Base-by-base conservation (phyloP, 164 flowering plant genomes). In the Stephania japonica region DNA sequence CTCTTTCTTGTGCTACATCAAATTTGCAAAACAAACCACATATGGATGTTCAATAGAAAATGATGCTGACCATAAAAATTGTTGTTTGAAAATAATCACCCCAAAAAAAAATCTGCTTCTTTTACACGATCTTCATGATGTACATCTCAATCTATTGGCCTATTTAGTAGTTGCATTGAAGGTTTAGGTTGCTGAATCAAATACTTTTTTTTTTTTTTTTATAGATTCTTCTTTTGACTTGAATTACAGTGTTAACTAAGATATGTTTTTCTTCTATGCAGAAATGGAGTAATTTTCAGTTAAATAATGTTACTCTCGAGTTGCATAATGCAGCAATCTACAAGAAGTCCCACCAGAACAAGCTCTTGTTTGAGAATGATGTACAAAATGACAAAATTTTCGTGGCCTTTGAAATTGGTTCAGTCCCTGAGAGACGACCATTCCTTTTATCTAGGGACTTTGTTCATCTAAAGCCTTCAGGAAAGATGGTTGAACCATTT, bases 371-470 rank as follows among this genome's bases (percentile, higher is more conserved):
- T 25, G 64, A 44, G 38, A 56, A 21, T 26, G 70, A 69, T 11
- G 18, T 19, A 56, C 47, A 47, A 41, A 78, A 81, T 27, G 71
- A 80, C 7, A 82, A 73, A 71, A 53, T 53, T 25, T 80, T 78
- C 74, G 82, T 84, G 27, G 70, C 53, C 16, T 82, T 86, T 71
- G 71, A 82, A 68, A 69, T 86, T 24, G 81, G 77, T 14, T 71
- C 78, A 23, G 53, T 70, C 50, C 84, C 78, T 44, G 82, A 75
- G 80, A 75, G 27, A 74, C 75, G 82, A 44, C 88, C 88, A 47
- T 84, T 78, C 75, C 80, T 86, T 71, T 67, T 86, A 50, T 84
- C 88, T 8, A 84, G 84, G 67, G 88, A 86, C 69, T 84, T 79
- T 64, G 84, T 81, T 62, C 70, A 41, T 70, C 74, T 78, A 18